Evolutionary conservation across 495 filamentous ascomycete species (phyloP).

Genomic region (Penicillium lagena): DNA sequence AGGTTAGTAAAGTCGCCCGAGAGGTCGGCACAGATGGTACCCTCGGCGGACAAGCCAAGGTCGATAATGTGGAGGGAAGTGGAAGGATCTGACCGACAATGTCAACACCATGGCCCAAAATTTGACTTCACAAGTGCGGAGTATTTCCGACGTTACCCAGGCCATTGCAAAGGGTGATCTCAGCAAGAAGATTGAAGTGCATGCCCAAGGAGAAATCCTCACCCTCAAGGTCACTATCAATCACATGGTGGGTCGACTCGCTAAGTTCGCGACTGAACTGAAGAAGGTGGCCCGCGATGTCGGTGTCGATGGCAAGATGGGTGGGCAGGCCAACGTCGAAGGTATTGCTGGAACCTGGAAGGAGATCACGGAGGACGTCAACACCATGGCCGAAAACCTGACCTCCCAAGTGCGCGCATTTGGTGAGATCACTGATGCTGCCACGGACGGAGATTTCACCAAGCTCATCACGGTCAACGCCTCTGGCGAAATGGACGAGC

Average conservation of each 20-base stretch:
- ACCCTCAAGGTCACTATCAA: conserved; percentile 97
- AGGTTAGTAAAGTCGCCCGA: conserved; percentile 97
- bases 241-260: conserved; percentile 95
- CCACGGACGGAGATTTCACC: conserved; percentile 94
- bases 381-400: conserved; percentile 97
- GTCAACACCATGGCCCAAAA: conserved; percentile 87
- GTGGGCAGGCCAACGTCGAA: conserved; percentile 92
- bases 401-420: conserved; percentile 98
- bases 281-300: conserved; percentile 96
- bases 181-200: conserved; percentile 92
- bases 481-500: conserved; percentile 97
- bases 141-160: conserved; percentile 95
- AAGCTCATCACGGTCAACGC: conserved; percentile 97
- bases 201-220: conserved; percentile 91
- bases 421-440: conserved; percentile 94
- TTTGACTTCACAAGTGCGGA: conserved; percentile 88
- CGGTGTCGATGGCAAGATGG: conserved; percentile 98
- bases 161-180: conserved; percentile 93
- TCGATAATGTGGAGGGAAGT: conserved; percentile 97
- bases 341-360: conserved; percentile 95
- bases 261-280: conserved; percentile 94
- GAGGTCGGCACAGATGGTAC: conserved; percentile 98
- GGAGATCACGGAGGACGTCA: conserved; percentile 96
- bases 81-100: conserved; percentile 97
- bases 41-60: conserved; percentile 90